These are phyloP conservation scores for Sporothrix globosa DNA, from an alignment of 2,329 filamentous ascomycete genomes.

Conservation along the genomic window DNA sequence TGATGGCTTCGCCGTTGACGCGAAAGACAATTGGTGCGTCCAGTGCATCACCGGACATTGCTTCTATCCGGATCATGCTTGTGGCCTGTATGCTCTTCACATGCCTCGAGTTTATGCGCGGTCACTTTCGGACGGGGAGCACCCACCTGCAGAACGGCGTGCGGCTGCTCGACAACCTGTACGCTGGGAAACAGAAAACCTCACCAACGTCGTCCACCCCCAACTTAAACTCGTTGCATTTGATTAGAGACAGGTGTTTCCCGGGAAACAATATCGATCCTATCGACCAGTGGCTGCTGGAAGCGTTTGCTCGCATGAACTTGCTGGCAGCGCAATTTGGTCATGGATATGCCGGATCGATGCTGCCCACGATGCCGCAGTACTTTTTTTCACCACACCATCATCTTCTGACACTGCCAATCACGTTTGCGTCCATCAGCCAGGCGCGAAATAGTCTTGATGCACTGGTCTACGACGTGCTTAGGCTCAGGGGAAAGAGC, in stretches of 20 bases:
- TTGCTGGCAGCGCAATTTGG: slow-evolving; percentile 13
- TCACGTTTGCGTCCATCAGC: not conserved
- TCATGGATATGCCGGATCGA: not conserved
- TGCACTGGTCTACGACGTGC: slow-evolving; percentile 4
- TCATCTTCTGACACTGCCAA: not conserved
- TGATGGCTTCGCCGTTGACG: not conserved
- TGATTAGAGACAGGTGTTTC: not conserved
- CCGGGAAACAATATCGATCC: not conserved
- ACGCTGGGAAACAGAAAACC: not conserved
- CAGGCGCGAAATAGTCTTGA: slow-evolving; percentile 14
- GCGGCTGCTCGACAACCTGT: not conserved
- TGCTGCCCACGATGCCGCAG: not conserved
- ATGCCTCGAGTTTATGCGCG: slow-evolving; percentile 23
- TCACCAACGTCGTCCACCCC: not conserved
- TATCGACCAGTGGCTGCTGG: slow-evolving; percentile 10
- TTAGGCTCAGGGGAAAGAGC: not conserved
- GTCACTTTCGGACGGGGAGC: slow-evolving; percentile 18
- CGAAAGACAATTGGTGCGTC: not conserved
- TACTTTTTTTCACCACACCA: slow-evolving; percentile 20
- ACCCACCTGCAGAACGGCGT: slow-evolving; percentile 3
- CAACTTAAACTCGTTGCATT: not conserved
- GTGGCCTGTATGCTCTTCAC: slow-evolving; percentile 24
- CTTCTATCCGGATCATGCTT: not conserved
- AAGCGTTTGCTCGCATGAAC: slow-evolving; percentile 16
- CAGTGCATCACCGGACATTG: not conserved